Evolutionary conservation across 257 asterid genomes (phyloP), one percentile per base, ranked within the genome.

Genomic region (Scutellaria minor): DNA sequence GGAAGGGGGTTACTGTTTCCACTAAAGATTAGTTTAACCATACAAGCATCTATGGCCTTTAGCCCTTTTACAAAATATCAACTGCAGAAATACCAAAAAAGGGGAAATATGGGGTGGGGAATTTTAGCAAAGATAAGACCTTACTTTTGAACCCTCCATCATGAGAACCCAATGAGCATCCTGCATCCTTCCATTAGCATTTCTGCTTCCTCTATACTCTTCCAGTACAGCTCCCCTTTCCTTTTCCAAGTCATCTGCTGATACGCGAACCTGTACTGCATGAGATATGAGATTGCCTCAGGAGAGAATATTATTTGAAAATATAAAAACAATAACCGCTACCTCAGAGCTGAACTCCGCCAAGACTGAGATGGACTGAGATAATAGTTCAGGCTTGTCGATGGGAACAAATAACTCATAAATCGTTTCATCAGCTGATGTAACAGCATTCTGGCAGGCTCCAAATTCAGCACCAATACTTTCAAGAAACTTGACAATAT

Each of bases 91-190:
- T 54, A 46, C 72, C 22, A 48, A 69, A 31, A 42, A 59, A 48
- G 69, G 7, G 46, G 42, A 63, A 52, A 46, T 14, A 45, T 12
- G 55, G 66, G 64, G 45, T 44, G 44, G 44, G 50, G 59, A 66
- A 15, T 35, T 65, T 51, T 15, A 75, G 44, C 47, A 52, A 68
- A 59, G 47, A 60, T 45, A 77, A 71, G 60, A 31, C 64, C 55
- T 80, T 82, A 93, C 97, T 84, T 87, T 89, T 60, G 98, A 93
- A 84, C 97, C 98, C 79, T 93, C 97, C 98, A 93, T 93, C 98
- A 93, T 85, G 66, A 93, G 90, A 74, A 78, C 81, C 97, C 97
- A 93, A 72, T 90, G 95, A 9, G 97, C 97, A 44, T 93, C 97
- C 86, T 93, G 98, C 97, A 93, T 90, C 85, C 98, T 86, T 66